Evolutionary conservation across 768 basidiomycete genomes (phyloP), one percentile per base, ranked within the genome.

Genomic region (Hygrocybe punicea): DNA sequence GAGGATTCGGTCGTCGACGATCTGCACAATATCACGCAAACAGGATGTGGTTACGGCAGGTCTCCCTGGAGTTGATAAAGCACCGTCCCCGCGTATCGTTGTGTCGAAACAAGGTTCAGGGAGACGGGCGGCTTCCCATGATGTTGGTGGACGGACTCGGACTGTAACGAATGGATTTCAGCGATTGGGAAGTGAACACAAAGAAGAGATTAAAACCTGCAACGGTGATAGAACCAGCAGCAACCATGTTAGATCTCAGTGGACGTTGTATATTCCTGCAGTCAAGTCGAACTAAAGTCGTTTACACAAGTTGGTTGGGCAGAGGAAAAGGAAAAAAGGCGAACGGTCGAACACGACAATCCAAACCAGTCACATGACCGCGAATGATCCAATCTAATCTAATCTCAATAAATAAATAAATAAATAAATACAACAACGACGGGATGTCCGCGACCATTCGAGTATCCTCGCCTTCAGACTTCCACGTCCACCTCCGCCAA

Each of bases 401-500:
- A 16, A 40, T 16, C 9, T 29, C 34, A 29, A 29, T 29, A 29
- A 29, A 4, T 29, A n/a, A n/a, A n/a, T n/a, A n/a, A n/a, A n/a
- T n/a, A n/a, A n/a, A n/a, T n/a, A n/a, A n/a, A 4, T 29, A 4
- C 29, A 29, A 29, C 29, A 4, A 4, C 8, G 29, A 29, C 8
- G 29, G 8, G 4, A 29, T 29, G 29, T 29, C 24, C 52, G 47
- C 39, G 73, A 73, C 74, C 40, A 73, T 85, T 60, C 67, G 76
- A 11, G 69, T 87, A 39, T 60, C 73, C 13, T 83, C 89, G 2
- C 91, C 93, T 14, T 88, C 91, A 33, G 93, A 94, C 76, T 96
- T 97, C 67, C 97, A 99, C 76, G 95, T 98, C 62, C 96, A 99
- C 71, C 84, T 99, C 25, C 85, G 97, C 40, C 93, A 98, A 69